Percentiles rank a stretch among this genome's conserved stretches.
Conservation (phyloP, 768 basidiomycete species). For the Hygrocybe coccinea region DNA sequence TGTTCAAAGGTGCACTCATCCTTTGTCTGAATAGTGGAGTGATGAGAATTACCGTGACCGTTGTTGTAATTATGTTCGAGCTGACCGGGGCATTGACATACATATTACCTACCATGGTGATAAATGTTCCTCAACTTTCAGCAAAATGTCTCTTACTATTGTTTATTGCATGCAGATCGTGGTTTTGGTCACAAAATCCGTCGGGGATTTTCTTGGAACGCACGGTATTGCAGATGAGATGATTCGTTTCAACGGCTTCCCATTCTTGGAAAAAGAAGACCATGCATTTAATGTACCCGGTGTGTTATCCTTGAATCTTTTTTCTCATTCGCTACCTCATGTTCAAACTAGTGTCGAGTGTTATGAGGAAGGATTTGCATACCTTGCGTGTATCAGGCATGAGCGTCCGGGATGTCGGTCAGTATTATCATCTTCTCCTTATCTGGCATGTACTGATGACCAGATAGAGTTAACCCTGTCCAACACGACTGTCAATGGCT, state of each 20-base stretch:
- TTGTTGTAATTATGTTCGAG: constrained; percentile 99
- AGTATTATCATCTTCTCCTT: constrained; percentile 23
- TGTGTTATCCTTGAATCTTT: constrained; percentile 32
- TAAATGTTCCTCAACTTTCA: constrained; percentile 14
- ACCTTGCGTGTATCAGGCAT: constrained; percentile 72
- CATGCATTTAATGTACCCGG: constrained; percentile 88
- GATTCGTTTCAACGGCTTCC: constrained; percentile 96
- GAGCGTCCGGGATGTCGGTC: constrained; percentile 75
- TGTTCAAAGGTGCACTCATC: not conserved
- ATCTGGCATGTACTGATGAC: constrained; percentile 8
- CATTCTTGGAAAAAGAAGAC: constrained; percentile 94
- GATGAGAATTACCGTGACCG: constrained; percentile 95
- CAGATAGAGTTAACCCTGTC: constrained; percentile 62
- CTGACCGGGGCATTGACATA: constrained; percentile 96
- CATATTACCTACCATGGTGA: constrained; percentile 94
- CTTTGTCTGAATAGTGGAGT: constrained; percentile 59
- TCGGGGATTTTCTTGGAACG: constrained; percentile 89
- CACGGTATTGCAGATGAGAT: constrained; percentile 95
- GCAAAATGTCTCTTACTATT: not conserved
- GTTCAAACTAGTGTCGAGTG: constrained; percentile 62
- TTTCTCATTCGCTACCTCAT: constrained; percentile 4
- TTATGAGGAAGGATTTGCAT: constrained; percentile 81
- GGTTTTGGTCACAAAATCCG: constrained; percentile 91
- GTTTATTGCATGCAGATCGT: constrained; percentile 63
- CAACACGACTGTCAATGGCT: constrained; percentile 78